Evolutionary conservation across 345 rosid genomes (phyloP), one percentile per base, ranked within the genome.

Genomic region (Syzygium jambos): DNA sequence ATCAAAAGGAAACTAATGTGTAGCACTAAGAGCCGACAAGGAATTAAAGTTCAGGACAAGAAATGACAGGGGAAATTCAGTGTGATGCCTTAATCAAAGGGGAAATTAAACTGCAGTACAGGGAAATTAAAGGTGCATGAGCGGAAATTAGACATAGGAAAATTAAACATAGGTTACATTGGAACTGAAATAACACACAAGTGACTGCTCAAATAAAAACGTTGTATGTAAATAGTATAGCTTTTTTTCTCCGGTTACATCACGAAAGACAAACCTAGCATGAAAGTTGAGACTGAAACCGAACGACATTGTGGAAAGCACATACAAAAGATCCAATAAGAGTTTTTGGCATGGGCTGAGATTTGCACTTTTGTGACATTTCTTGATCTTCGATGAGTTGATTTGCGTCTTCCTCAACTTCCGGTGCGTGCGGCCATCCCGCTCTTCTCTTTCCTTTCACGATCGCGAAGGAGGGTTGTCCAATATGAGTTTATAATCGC

Each of bases 401-500:
- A 25, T 56, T 59, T 29, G 13, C 68, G 0, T 59, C 68, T 59
- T 59, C 68, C 68, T 27, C 68, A 59, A 27, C 68, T 59, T 27
- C 30, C 3, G n/a, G n/a, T n/a, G n/a, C 1, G 68, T 2, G 30
- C 30, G n/a, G 27, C 11, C 16, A 5, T 59, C 43, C 43, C 43
- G 4, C 43, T 41, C 68, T 61, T 61, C n/a, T n/a, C 68, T 61
- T 61, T 61, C 68, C 27, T 1, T 61, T 27, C 68, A 61, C 3
- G 8, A 61, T 61, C 1, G 2, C n/a, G 5, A 61, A 61, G 27
- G 27, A 61, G 11, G 22, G 11, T 30, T 65, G 15, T 63, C 10
- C 0, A 0, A 15, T 14, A 15, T 1, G 0, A 7, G 6, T 65
- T 2, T 15, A 0, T n/a, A 3, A 16, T 65, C 3, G 0, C 23